Conservation (phyloP, 352 stramenopile genomes). For the Blastocystis sp. region DNA sequence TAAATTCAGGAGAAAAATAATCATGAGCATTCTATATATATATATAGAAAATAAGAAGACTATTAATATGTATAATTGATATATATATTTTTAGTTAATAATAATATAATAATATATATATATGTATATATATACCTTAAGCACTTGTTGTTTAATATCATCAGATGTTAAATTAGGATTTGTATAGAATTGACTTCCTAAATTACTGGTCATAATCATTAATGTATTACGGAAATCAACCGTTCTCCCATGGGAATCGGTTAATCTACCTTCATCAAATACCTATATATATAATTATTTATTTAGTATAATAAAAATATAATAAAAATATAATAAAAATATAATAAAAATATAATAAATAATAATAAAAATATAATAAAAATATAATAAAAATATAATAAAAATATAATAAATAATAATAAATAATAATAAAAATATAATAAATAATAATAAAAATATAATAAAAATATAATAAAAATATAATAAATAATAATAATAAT, state of each 20-base stretch:
- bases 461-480: too few species aligned
- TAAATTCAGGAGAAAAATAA: conserved; percentile 85
- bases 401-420: too few species aligned
- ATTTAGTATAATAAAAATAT: too few species aligned
- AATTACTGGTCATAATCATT: conserved; percentile 86
- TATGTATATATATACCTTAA: too few species aligned
- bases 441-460: too few species aligned
- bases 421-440: too few species aligned
- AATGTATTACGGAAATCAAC: conserved; percentile 91
- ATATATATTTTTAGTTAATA: conserved; percentile 43
- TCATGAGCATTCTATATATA: conserved; percentile 64
- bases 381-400: too few species aligned
- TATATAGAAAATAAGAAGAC: conserved; percentile 48
- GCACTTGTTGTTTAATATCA: conserved; percentile 40
- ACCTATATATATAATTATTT: too few species aligned
- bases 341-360: too few species aligned
- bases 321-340: too few species aligned
- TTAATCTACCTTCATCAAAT: conserved; percentile 72
- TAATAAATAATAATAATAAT: too few species aligned
- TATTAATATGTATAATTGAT: too few species aligned
- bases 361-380: background rate
- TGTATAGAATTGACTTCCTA: conserved; percentile 73
- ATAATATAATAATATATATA: conserved; percentile 41
- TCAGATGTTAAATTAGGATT: conserved; percentile 44
- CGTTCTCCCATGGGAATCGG: conserved; percentile 70